Percentiles rank a stretch among this genome's conserved stretches.
phyloP scores from a whole-genome alignment of 139 green algal species.

The Chlamydomonas eustigma region DNA sequence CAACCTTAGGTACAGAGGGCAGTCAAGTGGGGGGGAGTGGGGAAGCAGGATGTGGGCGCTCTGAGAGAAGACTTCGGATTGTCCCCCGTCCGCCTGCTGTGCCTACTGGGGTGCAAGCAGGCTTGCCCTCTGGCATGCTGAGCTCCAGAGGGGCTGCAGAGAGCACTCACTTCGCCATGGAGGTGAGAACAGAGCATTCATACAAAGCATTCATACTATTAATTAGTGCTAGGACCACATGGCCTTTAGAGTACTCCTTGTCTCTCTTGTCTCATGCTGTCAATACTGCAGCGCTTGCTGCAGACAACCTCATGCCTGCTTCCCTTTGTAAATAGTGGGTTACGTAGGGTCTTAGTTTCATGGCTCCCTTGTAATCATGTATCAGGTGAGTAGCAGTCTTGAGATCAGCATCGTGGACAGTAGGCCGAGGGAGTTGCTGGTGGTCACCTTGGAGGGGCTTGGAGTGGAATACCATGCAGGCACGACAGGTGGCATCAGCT shows the following conservation, averaged over 20 bases:
- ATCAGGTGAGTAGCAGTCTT: slow-evolving; percentile 29
- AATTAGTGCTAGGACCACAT: neutral
- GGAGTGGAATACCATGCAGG: slow-evolving; percentile 26
- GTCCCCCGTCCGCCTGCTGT: neutral
- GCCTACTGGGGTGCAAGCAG: neutral
- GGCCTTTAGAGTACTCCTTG: neutral
- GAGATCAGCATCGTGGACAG: slow-evolving; percentile 76
- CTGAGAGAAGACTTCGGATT: neutral
- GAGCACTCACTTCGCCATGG: slow-evolving; percentile 16
- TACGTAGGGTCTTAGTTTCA: neutral
- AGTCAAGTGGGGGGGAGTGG: neutral
- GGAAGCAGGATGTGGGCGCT: neutral
- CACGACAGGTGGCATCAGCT: slow-evolving; percentile 26
- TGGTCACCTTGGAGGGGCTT: slow-evolving; percentile 50
- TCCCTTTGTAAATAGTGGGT: too few species aligned
- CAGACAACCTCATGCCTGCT: too few species aligned
- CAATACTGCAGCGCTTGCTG: too few species aligned
- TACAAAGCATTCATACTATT: neutral
- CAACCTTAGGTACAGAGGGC: neutral
- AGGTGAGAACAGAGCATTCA: slow-evolving; percentile 27
- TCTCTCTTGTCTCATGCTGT: too few species aligned
- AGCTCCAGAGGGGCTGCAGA: neutral
- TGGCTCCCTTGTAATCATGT: neutral
- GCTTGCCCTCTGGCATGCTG: neutral
- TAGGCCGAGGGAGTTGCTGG: slow-evolving; percentile 67